Evolutionary conservation across 1,284 basidiomycete genomes (phyloP), one percentile per base, ranked within the genome.

Genomic region (Athelia sp.): DNA sequence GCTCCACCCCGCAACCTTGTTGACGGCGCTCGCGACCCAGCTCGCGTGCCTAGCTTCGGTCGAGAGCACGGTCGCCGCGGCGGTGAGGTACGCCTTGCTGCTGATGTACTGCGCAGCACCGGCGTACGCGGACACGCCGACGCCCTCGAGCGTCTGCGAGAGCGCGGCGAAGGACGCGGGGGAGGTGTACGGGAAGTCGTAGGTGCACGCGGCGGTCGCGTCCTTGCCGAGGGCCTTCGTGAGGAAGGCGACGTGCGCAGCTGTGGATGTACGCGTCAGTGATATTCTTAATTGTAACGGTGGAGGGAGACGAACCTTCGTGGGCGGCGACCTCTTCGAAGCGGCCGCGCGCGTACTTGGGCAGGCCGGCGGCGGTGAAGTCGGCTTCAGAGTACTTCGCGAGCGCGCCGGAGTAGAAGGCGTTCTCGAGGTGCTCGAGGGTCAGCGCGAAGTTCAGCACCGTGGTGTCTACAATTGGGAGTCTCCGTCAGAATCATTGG

Each of bases 351-450:
- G 77, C 73, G 65, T 71, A 84, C 17, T 62, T 54, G 1, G 73
- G 68, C 54, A 75, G 75, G 2, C 82, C 83, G 9, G 79, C 79
- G 4, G 66, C 55, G 34, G 54, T 59, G 63, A 88, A 89, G 36
- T 72, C 79, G 17, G 63, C 51, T n/a, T 67, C 63, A 51, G 66
- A 62, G 66, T 69, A 82, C 49, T 71, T 72, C 1, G 58, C 53
- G 8, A 84, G 71, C 2, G 66, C 77, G 8, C 64, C 59, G 2
- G 59, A 51, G 63, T 81, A 90, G 70, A 88, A 88, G 19, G 74
- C 67, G 62, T 75, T 74, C 64, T 88, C 82, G 53, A 90, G 71
- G 61, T 87, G 77, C 66, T 90, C 84, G 45, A 89, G 73, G 18
- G 79, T 79, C 45, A 88, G 73, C 2, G 82, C 82, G 46, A 78